Evolutionary conservation across 257 asterid species (phyloP), one percentile per base, ranked within the genome.

Genomic region (Nicotiana otophora): DNA sequence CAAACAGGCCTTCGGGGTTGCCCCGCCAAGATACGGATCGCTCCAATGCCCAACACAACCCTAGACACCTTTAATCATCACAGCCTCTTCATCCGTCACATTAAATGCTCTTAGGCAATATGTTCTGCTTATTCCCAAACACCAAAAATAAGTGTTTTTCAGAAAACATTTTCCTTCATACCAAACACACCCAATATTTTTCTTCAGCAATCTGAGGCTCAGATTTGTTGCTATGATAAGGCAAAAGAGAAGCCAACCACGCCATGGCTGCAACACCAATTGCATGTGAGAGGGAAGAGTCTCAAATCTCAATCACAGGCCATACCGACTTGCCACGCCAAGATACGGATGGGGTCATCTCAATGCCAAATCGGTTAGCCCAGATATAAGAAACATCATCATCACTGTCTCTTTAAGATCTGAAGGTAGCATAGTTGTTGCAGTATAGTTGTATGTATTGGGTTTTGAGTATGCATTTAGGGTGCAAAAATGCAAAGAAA

Each of bases 301-400:
- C 79, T 39, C 64, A 62, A 55, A 2, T 42, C 51, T 8, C 51
- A 42, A 42, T 48, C 74, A 55, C 33, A 17, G 30, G 78, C 74
- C 91, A 69, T 7, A 39, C 78, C 77, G 74, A 86, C 82, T 82
- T 76, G 92, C 88, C 87, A 80, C 34, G 57, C 92, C 91, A 89
- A 88, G 91, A 85, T 89, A 84, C 86, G 83, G 85, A 77, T 58
- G 81, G 72, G 72, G 39, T 82, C 62, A 80, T 54, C 83, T 55
- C 84, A 8, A 8, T 1, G 11, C 42, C 26, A 42, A 53, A 53
- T 53, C 6, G 1, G 48, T 65, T 66, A 66, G 74, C 20, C 23
- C 23, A 31, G 46, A 66, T 30, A 66, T 28, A 64, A 64, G 4
- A 64, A 64, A 11, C 5, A 63, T 23, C 66, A 62, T 66, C 74